These are phyloP conservation scores for Microdochium nivale DNA, from an alignment of 2,329 filamentous ascomycete genomes.

Conservation along the genomic window DNA sequence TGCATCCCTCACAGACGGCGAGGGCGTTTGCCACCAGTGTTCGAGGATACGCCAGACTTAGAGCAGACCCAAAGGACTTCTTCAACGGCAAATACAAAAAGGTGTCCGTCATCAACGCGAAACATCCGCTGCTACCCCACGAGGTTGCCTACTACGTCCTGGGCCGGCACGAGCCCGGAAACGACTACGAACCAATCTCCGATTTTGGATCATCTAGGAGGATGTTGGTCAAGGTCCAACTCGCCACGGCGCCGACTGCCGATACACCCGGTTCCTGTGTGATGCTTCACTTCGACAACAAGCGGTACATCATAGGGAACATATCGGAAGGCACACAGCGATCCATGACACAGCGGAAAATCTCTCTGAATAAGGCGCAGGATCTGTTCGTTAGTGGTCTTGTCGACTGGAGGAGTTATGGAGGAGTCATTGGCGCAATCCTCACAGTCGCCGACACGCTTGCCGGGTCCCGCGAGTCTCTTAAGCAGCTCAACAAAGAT, in stretches of 20 bases:
- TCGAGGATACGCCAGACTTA: not conserved
- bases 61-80: not conserved
- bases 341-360: constrained; percentile 58
- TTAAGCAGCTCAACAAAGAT: constrained; percentile 28
- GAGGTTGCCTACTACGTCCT: not conserved
- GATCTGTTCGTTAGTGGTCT: constrained; percentile 79
- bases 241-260: constrained; percentile 74
- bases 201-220: constrained; percentile 6
- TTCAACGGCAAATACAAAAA: not conserved
- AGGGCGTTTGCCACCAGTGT: not conserved
- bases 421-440: constrained; percentile 78
- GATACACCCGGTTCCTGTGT: constrained; percentile 79
- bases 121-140: not conserved
- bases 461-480: constrained; percentile 34
- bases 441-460: constrained; percentile 70
- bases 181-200: not conserved
- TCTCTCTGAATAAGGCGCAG: constrained; percentile 55
- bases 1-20: not conserved
- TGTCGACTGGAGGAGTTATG: constrained; percentile 66
- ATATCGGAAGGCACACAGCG: constrained; percentile 80
- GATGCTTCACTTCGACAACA: constrained; percentile 70
- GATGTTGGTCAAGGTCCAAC: constrained; percentile 69
- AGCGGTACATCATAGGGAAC: constrained; percentile 79
- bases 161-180: not conserved
- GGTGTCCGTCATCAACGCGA: not conserved